These are phyloP conservation scores for Neopestalotiopsis clavispora DNA, from an alignment of 2,329 filamentous ascomycete genomes.

Conservation along the genomic window DNA sequence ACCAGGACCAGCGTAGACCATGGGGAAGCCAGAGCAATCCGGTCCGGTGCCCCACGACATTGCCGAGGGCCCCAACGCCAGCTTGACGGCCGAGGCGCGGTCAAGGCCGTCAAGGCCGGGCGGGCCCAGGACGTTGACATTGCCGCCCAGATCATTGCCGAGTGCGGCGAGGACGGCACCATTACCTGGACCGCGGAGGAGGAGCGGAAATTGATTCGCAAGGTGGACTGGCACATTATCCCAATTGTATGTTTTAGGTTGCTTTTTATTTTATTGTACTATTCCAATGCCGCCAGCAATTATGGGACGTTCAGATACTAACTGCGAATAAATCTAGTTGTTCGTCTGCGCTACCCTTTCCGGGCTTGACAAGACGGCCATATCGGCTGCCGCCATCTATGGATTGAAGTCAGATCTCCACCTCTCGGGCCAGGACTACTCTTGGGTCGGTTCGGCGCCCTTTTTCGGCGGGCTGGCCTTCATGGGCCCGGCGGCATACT, in stretches of 20 bases:
- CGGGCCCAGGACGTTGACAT: constrained; percentile 31
- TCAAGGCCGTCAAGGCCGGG: constrained; percentile 31
- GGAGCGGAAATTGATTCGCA: constrained; percentile 58
- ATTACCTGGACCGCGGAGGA: constrained; percentile 58
- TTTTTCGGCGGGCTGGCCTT: constrained; percentile 30
- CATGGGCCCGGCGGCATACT: constrained; percentile 28
- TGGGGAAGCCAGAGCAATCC: constrained; percentile 3
- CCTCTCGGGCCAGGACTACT: constrained; percentile 31
- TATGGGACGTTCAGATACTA: not conserved
- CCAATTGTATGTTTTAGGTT: constrained; percentile 22
- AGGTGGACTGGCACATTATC: constrained; percentile 39
- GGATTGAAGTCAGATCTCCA: constrained; percentile 27
- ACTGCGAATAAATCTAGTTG: constrained; percentile 6
- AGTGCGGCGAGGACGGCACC: constrained; percentile 45
- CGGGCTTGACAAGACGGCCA: constrained; percentile 28
- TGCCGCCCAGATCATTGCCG: constrained; percentile 30
- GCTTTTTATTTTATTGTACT: not conserved
- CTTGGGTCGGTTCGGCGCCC: constrained; percentile 29
- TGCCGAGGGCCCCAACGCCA: constrained; percentile 4
- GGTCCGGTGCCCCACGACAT: constrained; percentile 1
- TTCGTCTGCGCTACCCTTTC: constrained; percentile 26
- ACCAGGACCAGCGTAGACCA: not conserved
- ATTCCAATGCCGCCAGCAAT: not conserved
- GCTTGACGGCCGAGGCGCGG: constrained; percentile 24
- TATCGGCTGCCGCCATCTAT: constrained; percentile 32